phyloP scores from a whole-genome alignment of 345 rosid species.

The Melastoma malabathricum region DNA sequence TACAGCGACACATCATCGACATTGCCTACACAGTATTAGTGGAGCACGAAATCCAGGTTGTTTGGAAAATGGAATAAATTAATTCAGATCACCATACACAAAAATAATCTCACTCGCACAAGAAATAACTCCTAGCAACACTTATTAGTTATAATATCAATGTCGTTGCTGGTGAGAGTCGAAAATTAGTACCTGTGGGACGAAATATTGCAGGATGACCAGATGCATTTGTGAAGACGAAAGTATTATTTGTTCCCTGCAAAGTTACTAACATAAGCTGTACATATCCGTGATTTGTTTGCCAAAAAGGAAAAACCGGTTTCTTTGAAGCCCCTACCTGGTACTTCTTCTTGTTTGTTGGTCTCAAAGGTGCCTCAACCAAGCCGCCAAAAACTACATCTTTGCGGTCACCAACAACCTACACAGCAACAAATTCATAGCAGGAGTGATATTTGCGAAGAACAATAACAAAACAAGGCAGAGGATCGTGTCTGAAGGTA shows the following conservation, averaged over 20 bases:
- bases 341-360: conserved; percentile 63
- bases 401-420: conserved; percentile 87
- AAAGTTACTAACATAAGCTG: conserved; percentile 13
- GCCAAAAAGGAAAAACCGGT: background rate
- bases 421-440: conserved; percentile 4
- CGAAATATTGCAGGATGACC: conserved; percentile 57
- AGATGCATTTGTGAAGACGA: conserved; percentile 68
- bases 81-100: no score
- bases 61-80: background rate
- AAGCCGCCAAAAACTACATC: conserved; percentile 94
- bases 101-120: no score
- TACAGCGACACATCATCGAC: no score
- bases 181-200: conserved; percentile 54
- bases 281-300: background rate
- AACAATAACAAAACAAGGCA: background rate
- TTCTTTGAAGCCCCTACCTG: conserved; percentile 30
- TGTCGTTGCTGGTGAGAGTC: background rate
- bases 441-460: no score
- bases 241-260: conserved; percentile 84
- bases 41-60: no score
- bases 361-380: conserved; percentile 82
- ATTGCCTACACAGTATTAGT: no score
- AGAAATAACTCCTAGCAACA: no score
- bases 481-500: background rate
- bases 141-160: no score